Base-by-base conservation (phyloP, 1,284 basidiomycete genomes). In the Ganoderma sinense region DNA sequence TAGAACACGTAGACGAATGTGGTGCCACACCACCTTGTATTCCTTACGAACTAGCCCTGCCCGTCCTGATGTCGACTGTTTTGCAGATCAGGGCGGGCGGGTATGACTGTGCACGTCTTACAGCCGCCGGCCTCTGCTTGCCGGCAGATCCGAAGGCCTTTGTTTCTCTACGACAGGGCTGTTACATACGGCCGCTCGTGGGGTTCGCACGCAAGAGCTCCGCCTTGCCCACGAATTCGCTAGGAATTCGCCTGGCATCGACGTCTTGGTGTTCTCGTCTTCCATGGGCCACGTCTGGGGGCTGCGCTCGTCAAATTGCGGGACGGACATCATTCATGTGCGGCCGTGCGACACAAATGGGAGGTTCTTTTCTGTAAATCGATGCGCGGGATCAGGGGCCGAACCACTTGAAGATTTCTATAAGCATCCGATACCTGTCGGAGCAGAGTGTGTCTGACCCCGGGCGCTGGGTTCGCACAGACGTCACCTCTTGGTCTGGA, bases 331-430 rank as follows among this genome's bases (percentile, higher is more conserved):
- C 23, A 26, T 51, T 14, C 48, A 26, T 23, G n/a, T 14, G 48
- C 48, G 14, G 48, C 11, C 23, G 48, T 51, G 48, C 23, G 48
- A 26, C 48, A 13, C 23, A 51, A 14, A 26, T 20, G 48, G 48
- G 48, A 26, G 48, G 48, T 26, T 51, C 23, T 26, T 51, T 51
- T 14, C 48, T 51, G 2, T 23, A 51, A n/a, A 26, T 51, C 23
- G 48, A 51, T 51, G 48, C 48, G 23, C 48, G 23, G 48, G 14
- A 26, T 51, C 48, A 51, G 48, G 23, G 11, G 23, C 48, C 48
- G 48, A 51, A 51, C 29, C 53, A 33, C 53, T 20, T 56, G 53
- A 51, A 51, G 48, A 51, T 51, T 51, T 51, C 48, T 51, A 26
- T 51, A 51, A 26, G 48, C 53, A 33, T 56, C 53, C 53, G 53